Percentiles rank a stretch among this genome's conserved stretches.
phyloP scores from a whole-genome alignment of 2,329 filamentous ascomycete genomes.

The Penicillium sp. region DNA sequence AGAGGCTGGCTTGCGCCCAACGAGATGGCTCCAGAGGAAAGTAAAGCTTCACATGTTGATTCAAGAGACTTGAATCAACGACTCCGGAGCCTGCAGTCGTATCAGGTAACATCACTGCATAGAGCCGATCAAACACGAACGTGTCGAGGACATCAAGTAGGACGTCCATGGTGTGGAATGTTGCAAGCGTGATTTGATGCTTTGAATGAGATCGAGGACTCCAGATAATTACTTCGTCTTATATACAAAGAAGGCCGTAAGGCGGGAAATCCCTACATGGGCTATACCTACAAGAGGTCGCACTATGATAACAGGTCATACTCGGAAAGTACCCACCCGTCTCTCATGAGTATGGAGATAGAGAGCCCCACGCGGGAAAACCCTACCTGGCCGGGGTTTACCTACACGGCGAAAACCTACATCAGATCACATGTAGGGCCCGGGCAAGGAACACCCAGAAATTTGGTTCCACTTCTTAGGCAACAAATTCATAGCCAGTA shows the following conservation, averaged over 20 bases:
- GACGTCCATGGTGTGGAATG: conserved; percentile 70
- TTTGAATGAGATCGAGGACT: background rate
- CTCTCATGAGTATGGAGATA: background rate
- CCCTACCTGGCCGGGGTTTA: conserved; percentile 10
- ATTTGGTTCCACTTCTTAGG: background rate
- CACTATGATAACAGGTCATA: conserved; percentile 1
- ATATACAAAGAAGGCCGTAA: conserved; percentile 4
- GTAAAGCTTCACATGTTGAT: conserved; percentile 31
- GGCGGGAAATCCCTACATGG: conserved; percentile 12
- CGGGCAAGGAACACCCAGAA: too few species aligned
- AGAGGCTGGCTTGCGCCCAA: conserved; percentile 30
- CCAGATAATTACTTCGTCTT: background rate
- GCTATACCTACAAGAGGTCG: conserved; percentile 11
- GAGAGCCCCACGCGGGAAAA: conserved; percentile 1
- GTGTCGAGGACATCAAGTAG: conserved; percentile 78
- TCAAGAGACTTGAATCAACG: conserved; percentile 11
- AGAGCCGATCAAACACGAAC: conserved; percentile 73
- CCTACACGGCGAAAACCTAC: conserved; percentile 11
- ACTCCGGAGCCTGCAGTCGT: background rate
- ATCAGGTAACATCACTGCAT: conserved; percentile 52
- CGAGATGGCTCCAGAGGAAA: conserved; percentile 27
- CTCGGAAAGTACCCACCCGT: background rate
- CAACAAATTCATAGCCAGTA: background rate
- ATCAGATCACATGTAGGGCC: background rate
- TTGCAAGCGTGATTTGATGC: background rate